Base-by-base conservation (phyloP, 2,329 filamentous ascomycete species). In the Fusarium nurragi region DNA sequence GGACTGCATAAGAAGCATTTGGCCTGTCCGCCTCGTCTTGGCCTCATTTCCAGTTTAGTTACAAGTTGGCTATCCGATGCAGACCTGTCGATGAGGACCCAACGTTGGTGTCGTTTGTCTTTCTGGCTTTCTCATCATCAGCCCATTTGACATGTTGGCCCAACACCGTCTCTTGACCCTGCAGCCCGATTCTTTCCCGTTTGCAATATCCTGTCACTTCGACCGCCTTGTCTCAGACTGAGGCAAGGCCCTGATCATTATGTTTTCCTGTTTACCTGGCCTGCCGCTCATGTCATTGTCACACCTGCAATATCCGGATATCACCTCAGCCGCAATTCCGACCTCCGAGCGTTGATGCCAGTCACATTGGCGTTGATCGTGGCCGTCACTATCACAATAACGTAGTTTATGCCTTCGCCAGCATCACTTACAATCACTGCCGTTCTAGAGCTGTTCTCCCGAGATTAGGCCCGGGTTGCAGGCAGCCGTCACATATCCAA, bases 401-500 rank as follows among this genome's bases (percentile, higher is more conserved):
- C 40, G 64, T 46, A 49, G 46, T 57, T 53, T 56, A 46, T 62
- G 25, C n/a, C 38, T 38, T 46, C 21, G 30, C 26, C 19, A 14
- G 26, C 47, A 49, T 50, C 50, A 65, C 50, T 44, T 38, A 38
- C 43, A 52, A 45, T 52, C 34, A 51, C 51, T 38, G 19, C 46
- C 28, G 41, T 47, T 60, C 51, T 54, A 52, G 41, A 62, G 34
- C 50, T 37, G 34, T 65, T 46, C 48, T 44, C 36, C 60, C 36
- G 68, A 63, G 46, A 63, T 60, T 71, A 59, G 56, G 54, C 63
- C 59, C 56, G 52, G 63, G 52, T 50, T 55, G 56, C 48, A 62
- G 25, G 51, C 49, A 39, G 36, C 53, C 53, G 57, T 69, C 68
- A 60, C 60, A 63, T 60, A 51, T 58, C 57, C 44, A 44, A 26